Base-by-base conservation (phyloP, 345 rosid species). In the Alliaria petiolata region DNA sequence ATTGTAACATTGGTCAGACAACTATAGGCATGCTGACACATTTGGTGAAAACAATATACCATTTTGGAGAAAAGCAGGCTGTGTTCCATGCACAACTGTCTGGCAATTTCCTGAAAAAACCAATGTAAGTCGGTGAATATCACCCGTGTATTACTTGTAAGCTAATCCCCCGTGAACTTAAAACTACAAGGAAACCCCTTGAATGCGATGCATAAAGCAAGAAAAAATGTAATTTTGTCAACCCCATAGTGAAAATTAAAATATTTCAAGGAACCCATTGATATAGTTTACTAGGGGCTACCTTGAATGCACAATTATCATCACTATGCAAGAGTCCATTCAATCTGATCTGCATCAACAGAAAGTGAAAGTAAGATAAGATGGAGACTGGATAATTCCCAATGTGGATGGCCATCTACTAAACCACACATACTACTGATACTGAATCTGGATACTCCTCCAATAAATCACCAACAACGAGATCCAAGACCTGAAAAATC, bases 291-390 rank as follows among this genome's bases (percentile, higher is more conserved):
- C 36, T 51, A 47, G 31, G 33, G 38, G 20, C 7, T 17, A 93
- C 97, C 98, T 89, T 89, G 35, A 95, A 65, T 35, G 95, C 99
- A 71, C 85, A 82, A 70, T 78, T 83, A 70, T 89, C 98, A 45
- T 91, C 97, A 69, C 87, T 72, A 59, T 91, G 98, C 79, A 93
- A 62, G 68, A 93, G 87, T 49, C 98, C 98, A 76, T 86, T 93
- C 84, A 93, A 72, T 75, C 77, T 89, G 68, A 93, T 85, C 98
- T 93, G 91, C 82, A 83, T 53, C 79, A 11, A 69, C 15, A 67
- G 26, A 26, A 8, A 36, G 54, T 62, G 39, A 28, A 38, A 55
- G 53, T 34, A 22, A 46, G 31, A 50, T 49, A 22, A n/a, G 43
- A 67, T 22, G 5, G 69, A 39, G 33, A 62, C n/a, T 10, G 12